phyloP scores from a whole-genome alignment of 108 stramenopile genomes.

The Cyclostephanos invisitatus region DNA sequence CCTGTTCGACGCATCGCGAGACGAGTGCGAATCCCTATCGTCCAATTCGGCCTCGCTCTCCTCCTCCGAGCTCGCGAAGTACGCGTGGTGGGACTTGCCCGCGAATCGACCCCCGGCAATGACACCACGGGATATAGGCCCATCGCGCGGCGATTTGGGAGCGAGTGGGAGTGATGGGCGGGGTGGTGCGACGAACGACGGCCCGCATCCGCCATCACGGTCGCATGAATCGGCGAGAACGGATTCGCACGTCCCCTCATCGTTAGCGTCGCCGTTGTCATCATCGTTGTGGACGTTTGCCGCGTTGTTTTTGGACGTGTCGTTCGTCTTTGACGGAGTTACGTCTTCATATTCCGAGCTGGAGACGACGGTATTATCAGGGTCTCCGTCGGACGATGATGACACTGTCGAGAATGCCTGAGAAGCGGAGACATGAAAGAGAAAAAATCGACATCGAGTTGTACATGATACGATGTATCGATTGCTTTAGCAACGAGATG shows the following conservation, averaged over 20 bases:
- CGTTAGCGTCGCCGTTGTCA: too few species aligned
- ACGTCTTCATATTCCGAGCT: not conserved
- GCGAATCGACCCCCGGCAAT: not conserved
- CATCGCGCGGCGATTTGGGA: not conserved
- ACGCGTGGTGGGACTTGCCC: conserved; percentile 18
- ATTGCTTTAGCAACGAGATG: too few species aligned
- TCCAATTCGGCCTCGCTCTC: conserved; percentile 48
- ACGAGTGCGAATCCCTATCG: conserved; percentile 49
- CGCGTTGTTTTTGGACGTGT: not conserved
- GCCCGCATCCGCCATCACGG: not conserved
- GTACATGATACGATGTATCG: too few species aligned
- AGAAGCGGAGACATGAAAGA: not conserved
- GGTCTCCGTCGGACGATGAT: not conserved
- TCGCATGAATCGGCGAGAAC: not conserved
- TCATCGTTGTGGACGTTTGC: too few species aligned
- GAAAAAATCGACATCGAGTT: too few species aligned
- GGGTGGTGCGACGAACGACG: not conserved
- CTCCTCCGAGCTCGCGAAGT: conserved; percentile 42
- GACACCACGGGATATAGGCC: not conserved
- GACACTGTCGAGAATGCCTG: not conserved
- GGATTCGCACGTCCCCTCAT: too few species aligned
- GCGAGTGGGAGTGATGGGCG: not conserved
- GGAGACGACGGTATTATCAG: not conserved
- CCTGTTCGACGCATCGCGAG: conserved; percentile 11
- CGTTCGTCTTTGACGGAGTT: not conserved